A percentile compares a stretch with the other conserved stretches of the same genome.
These are phyloP conservation scores for Fomitopsis schrenkii DNA, from an alignment of 1,284 basidiomycete genomes.

Conservation along the genomic window DNA sequence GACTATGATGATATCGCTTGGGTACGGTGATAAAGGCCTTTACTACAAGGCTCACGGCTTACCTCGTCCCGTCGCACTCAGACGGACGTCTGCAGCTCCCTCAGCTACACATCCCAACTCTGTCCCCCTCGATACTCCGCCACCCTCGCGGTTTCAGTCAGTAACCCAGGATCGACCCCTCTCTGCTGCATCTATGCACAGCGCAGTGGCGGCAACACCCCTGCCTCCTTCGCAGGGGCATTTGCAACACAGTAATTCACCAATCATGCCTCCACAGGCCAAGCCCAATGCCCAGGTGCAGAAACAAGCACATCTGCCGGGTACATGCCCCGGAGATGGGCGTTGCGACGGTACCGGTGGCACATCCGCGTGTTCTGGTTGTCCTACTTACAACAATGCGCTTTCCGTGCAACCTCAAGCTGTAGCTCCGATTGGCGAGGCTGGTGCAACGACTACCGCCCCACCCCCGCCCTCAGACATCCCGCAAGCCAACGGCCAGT, in stretches of 20 bases:
- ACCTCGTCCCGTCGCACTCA: constrained; percentile 31
- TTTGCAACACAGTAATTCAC: constrained; percentile 6
- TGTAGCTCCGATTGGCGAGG: constrained; percentile 12
- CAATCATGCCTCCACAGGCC: constrained; percentile 11
- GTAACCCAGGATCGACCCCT: no score
- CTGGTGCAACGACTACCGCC: background rate
- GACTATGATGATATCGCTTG: constrained; percentile 16
- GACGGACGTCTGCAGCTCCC: constrained; percentile 24
- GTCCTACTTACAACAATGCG: constrained; percentile 91
- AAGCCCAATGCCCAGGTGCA: constrained; percentile 22
- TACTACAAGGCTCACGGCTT: constrained; percentile 35
- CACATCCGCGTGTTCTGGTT: constrained; percentile 85
- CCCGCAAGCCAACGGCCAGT: constrained; percentile 4
- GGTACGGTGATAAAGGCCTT: constrained; percentile 25
- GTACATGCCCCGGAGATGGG: constrained; percentile 93
- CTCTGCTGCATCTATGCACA: constrained; percentile 7
- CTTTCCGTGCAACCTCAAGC: constrained; percentile 35
- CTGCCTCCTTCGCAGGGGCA: constrained; percentile 14
- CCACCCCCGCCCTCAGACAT: constrained; percentile 8
- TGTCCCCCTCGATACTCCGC: constrained; percentile 5
- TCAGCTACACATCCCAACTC: constrained; percentile 30
- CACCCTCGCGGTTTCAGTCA: constrained; percentile 8
- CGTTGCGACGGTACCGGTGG: constrained; percentile 95
- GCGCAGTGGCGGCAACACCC: constrained; percentile 25
- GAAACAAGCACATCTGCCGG: constrained; percentile 19